These are phyloP conservation scores for Apocynum venetum DNA, from an alignment of 257 asterid species.

Conservation along the genomic window DNA sequence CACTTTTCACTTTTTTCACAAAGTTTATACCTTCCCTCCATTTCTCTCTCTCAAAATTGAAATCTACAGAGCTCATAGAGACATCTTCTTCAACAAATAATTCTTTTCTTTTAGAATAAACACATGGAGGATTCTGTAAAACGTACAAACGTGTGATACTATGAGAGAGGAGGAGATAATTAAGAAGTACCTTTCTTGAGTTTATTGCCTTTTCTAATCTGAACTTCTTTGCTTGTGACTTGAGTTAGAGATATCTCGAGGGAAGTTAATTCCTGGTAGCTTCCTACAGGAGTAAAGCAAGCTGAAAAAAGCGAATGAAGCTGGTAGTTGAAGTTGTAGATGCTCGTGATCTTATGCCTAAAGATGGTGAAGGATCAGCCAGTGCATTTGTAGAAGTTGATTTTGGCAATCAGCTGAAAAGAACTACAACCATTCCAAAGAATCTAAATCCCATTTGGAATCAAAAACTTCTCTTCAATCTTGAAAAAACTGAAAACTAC, in stretches of 20 bases:
- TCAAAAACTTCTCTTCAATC: constrained; percentile 50
- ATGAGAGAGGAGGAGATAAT: constrained; percentile 5
- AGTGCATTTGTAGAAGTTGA: constrained; percentile 72
- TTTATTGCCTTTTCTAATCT: constrained; percentile 8
- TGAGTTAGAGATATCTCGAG: constrained; percentile 44
- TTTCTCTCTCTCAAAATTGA: constrained; percentile 6
- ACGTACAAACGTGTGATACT: background rate
- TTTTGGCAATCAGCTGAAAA: constrained; percentile 53
- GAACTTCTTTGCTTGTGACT: constrained; percentile 41
- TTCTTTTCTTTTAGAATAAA: constrained; percentile 28
- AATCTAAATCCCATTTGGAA: constrained; percentile 74
- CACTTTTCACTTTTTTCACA: constrained; percentile 10
- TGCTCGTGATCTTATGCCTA: constrained; percentile 71
- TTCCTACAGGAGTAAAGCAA: constrained; percentile 32
- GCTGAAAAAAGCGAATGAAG: constrained; percentile 48
- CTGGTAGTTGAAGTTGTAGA: constrained; percentile 65
- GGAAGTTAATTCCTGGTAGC: constrained; percentile 22
- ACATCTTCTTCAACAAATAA: constrained; percentile 34
- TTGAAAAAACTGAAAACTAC: constrained; percentile 29
- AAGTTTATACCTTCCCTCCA: constrained; percentile 35
- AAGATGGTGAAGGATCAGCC: constrained; percentile 69
- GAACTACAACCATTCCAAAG: constrained; percentile 58
- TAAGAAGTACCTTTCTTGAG: constrained; percentile 19
- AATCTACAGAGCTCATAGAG: background rate
- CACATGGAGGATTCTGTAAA: background rate